Percentiles rank a stretch among this genome's conserved stretches.
Evolutionary conservation across 345 rosid genomes (phyloP).

Genomic region (Arabidopsis thaliana): TAIR10.1 NC_003070.9:1676001-1676500

Average conservation of each 20-base stretch:
- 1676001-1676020: constrained; percentile 14
- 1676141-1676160: constrained; percentile 46
- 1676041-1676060: constrained; percentile 46
- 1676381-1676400: not conserved
- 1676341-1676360: not conserved
- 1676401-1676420: no score
- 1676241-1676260: constrained; percentile 10
- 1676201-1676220: constrained; percentile 1
- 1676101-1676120: constrained; percentile 40
- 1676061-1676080: constrained; percentile 41
- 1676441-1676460: no score
- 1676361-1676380: not conserved
- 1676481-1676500: no score
- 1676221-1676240: constrained; percentile 8
- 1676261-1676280: constrained; percentile 21
- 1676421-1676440: no score
- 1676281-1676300: constrained; percentile 38
- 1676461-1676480: no score
- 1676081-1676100: constrained; percentile 48
- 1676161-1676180: not conserved
- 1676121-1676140: constrained; percentile 29
- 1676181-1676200: not conserved
- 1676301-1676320: constrained; percentile 26
- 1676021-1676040: constrained; percentile 39
- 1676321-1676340: constrained; percentile 33